phyloP scores from a whole-genome alignment of 805 yeast genomes.

The Saccharomycopsis sp. region DNA sequence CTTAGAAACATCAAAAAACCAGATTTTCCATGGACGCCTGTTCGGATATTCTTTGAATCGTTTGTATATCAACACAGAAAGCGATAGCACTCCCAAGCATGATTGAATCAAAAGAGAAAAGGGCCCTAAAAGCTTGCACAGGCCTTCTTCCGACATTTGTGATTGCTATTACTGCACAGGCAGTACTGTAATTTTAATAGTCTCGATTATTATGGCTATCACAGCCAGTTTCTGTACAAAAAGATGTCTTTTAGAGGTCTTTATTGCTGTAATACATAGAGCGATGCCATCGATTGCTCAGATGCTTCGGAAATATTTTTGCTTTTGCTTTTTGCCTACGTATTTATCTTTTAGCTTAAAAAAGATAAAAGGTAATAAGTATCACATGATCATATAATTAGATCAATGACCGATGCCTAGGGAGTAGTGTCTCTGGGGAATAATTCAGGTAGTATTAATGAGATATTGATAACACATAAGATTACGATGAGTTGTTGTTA shows the following conservation, averaged over 20 bases:
- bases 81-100: conserved; percentile 67
- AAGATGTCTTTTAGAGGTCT: not conserved
- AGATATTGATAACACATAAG: too few species aligned
- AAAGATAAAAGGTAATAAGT: too few species aligned
- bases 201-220: too few species aligned
- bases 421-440: too few species aligned
- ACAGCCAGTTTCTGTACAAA: too few species aligned
- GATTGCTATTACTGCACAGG: not conserved
- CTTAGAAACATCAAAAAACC: conserved; percentile 86
- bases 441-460: too few species aligned
- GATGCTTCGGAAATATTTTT: not conserved
- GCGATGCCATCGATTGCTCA: not conserved
- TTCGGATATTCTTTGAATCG: conserved; percentile 72
- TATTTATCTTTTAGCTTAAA: not conserved
- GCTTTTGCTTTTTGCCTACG: not conserved
- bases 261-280: not conserved
- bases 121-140: conserved; percentile 74
- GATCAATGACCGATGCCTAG: too few species aligned
- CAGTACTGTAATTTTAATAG: too few species aligned
- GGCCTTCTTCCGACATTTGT: conserved; percentile 22
- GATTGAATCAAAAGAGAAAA: conserved; percentile 76
- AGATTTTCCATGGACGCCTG: conserved; percentile 78
- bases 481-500: too few species aligned
- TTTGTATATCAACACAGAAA: conserved; percentile 67
- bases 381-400: too few species aligned